Base-by-base conservation (phyloP, 208 protist species). In the Leishmania martiniquensis region DNA sequence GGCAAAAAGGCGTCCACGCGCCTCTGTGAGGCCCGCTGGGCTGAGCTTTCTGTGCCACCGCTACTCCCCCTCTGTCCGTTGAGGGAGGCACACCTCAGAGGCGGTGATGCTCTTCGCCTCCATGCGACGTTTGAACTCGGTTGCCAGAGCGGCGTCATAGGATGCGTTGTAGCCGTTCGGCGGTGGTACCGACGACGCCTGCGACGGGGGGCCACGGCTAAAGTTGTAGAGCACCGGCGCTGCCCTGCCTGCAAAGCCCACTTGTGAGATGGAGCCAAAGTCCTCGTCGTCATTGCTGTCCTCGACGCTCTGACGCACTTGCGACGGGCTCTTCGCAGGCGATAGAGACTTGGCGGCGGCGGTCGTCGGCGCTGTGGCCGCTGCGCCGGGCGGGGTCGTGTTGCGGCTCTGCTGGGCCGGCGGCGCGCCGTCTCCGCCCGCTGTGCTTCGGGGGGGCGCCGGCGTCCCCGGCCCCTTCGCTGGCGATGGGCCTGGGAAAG, bases 181-280 rank as follows among this genome's bases (percentile, higher is more conserved):
- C 51, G 77, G 77, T 49, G 37, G 62, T 44, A 60, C 69, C 25
- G 77, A 81, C 10, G 77, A 81, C 62, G 72, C 77, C 71, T 70
- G 57, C 59, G 77, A 81, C 42, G 39, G 25, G 32, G 77, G 68
- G 10, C 70, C 77, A 44, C 70, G 70, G 25, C 62, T 71, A 52
- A 81, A 76, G 47, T 59, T 81, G 70, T 76, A 81, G 4, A 81
- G 71, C 42, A 70, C 70, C 12, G 77, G 77, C 10, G 60, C 34
- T 4, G 37, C 60, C 68, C 22, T 13, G n/a, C 69, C 76, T 2
- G 76, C 67, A 1, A 45, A 51, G 17, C 57, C 76, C 20, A 78
- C 72, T 49, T 82, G 72, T 5, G 78, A 82, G 22, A 74, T 59
- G 9, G 78, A 82, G 37, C 78, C 78, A 29, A 82, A 82, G 54